Base-by-base conservation (phyloP, 345 rosid genomes). In the Firmiana major region DNA sequence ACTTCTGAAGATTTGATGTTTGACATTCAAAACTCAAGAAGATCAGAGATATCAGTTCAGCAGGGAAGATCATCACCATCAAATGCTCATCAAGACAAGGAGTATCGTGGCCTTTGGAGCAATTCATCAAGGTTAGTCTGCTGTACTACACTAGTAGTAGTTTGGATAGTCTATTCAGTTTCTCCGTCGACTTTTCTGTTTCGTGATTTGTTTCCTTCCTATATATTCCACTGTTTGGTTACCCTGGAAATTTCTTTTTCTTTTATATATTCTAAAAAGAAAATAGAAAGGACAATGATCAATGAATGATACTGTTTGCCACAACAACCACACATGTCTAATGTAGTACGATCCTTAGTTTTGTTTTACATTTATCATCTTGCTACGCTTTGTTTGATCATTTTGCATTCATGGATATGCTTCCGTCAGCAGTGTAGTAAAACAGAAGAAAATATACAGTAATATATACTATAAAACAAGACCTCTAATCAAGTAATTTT, bases 1-100 rank as follows among this genome's bases (percentile, higher is more conserved):
- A 94, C 87, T 62, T 94, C 97, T 8, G 99, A 97, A 60, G 99
- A 94, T 71, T 80, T 95, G 80, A 85, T 91, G 87, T 83, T 92
- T 68, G 97, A 91, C 42, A 89, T 84, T 63, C 86, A 84, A 55
- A 91, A 89, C 63, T 80, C 93, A 31, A 84, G 85, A 80, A 90
- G 85, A 42, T 80, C 84, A 6, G 93, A 89, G 68, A 17, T 75
- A 73, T 79, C 86, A 66, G 79, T 75, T 60, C 89, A 83, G 45
- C 89, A 84, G 42, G 89, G 85, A 84, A 83, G 83, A 79, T 11
- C 82, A 48, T 58, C 82, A 28, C 24, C 66, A 4, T 63, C 74
- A 42, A 83, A 54, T 63, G 77, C 28, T 77, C 79, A 78, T 57
- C 87, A 84, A 71, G 87, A 88, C 26, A 84, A 85, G 62, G 89